Evolutionary conservation across 169 alveolate species (phyloP).

Genomic region (Amoebophrya sp.): DNA sequence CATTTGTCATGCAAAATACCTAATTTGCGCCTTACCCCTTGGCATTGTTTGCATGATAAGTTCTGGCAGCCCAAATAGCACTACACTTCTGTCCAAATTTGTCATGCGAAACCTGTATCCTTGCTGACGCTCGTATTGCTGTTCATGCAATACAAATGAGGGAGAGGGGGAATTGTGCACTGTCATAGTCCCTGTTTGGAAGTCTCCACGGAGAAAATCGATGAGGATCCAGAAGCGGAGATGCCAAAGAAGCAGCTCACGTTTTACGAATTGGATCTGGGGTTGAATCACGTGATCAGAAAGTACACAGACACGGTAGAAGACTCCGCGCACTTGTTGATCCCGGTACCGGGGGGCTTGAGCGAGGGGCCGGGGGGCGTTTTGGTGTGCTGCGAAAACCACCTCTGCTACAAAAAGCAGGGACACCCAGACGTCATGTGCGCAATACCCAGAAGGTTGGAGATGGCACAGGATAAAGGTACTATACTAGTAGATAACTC

Average conservation of each 20-base stretch:
- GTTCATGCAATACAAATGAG: too few relatives aligned
- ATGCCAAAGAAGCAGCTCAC: conserved; percentile 74
- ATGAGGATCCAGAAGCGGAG: conserved; percentile 59
- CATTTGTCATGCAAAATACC: too few relatives aligned
- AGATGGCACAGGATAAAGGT: conserved; percentile 71
- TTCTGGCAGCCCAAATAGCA: too few relatives aligned
- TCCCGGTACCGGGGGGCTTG: conserved; percentile 64
- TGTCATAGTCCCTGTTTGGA: too few relatives aligned
- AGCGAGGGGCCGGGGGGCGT: conserved; percentile 93
- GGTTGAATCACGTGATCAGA: conserved; percentile 92
- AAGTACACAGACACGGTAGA: conserved; percentile 53
- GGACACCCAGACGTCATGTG: conserved; percentile 80
- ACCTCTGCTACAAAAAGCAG: conserved; percentile 75
- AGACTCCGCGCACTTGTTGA: conserved; percentile 40
- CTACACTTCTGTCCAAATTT: too few relatives aligned
- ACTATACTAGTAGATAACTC: too few relatives aligned
- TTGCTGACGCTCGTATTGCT: too few relatives aligned
- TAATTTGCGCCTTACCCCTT: too few relatives aligned
- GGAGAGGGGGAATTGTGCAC: too few relatives aligned
- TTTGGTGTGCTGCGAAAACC: conserved; percentile 89
- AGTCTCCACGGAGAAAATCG: background rate
- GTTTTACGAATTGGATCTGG: conserved; percentile 97
- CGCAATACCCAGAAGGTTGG: conserved; percentile 89
- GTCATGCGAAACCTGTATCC: too few relatives aligned
- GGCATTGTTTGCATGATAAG: too few relatives aligned